phyloP scores from a whole-genome alignment of 345 rosid genomes.

The Pistacia atlantica region DNA sequence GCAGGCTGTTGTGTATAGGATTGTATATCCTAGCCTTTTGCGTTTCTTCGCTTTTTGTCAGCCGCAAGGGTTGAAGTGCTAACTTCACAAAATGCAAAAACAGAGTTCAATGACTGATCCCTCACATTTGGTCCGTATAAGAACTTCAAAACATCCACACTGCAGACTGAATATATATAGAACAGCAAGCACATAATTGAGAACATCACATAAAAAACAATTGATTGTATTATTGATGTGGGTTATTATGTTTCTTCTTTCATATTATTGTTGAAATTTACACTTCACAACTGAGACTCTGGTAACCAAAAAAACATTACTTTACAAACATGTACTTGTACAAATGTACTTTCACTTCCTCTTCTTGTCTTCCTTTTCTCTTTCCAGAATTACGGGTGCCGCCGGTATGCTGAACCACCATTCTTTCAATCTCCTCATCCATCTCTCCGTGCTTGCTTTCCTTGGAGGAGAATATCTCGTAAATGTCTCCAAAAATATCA shows the following conservation, averaged over 20 bases:
- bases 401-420: slow-evolving; percentile 99
- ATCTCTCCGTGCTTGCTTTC: slow-evolving; percentile 68
- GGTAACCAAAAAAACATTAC: neutral
- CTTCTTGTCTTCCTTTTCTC: slow-evolving; percentile 74
- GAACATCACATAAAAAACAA: too few relatives aligned
- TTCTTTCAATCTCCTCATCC: slow-evolving; percentile 78
- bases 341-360: slow-evolving; percentile 37
- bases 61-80: too few relatives aligned
- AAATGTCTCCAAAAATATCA: slow-evolving; percentile 65
- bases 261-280: slow-evolving; percentile 2
- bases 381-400: slow-evolving; percentile 77
- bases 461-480: slow-evolving; percentile 83
- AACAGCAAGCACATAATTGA: too few relatives aligned
- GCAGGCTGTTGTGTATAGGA: too few relatives aligned
- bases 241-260: slow-evolving; percentile 6
- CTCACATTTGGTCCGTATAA: too few relatives aligned
- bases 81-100: too few relatives aligned
- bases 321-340: slow-evolving; percentile 11
- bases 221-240: too few relatives aligned
- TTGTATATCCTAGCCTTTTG: too few relatives aligned
- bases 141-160: too few relatives aligned
- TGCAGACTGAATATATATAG: too few relatives aligned
- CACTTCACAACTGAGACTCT: neutral
- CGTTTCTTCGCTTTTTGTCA: too few relatives aligned
- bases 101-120: too few relatives aligned